Evolutionary conservation across 1,284 basidiomycete genomes (phyloP), one percentile per base, ranked within the genome.

Genomic region (Microbotryum saponariae): DNA sequence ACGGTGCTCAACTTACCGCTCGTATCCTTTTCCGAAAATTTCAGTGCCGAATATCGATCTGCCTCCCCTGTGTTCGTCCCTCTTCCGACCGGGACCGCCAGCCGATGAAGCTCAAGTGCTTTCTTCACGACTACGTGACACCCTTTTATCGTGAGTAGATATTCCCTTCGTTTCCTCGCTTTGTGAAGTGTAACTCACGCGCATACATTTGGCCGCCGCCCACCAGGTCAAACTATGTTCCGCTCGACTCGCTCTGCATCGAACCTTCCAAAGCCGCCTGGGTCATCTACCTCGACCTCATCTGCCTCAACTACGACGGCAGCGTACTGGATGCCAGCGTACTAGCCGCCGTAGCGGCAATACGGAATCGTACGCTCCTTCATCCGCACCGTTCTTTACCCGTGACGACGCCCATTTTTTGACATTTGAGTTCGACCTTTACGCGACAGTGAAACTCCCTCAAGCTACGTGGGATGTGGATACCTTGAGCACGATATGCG

Each of bases 301-400:
- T 87, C 6, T 97, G 92, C 76, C 88, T 98, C 71, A 97, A 94
- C 77, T 94, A 92, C 71, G 93, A 98, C 74, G 94, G 94, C 10
- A 97, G 97, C 72, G 87, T 83, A 1, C 89, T 96, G 67, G 94
- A 99, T 67, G 91, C 93, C 0, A 82, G 89, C 0, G 79, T 97
- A 3, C 74, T 97, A 18, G 91, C 91, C 0, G 88, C 93, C 78
- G 83, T 91, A 54, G 85, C 87, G 16, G 92, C 94, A 4, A 77
- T 98, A 53, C 81, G 80, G 74, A 88, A 91, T 70, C 87, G 91
- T 93, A 66, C 61, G 88, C 78, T 9, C n/a, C 42, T 14, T 27
- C 37, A 29, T n/a, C 21, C 51, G 23, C 9, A 16, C 23, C 18
- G 23, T 14, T 57, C 37, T 12, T 18, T 18, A 14, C 31, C 31